Percentiles rank a stretch among this genome's conserved stretches.
These are phyloP conservation scores for Scutellaria barbata DNA, from an alignment of 257 asterid species.

Conservation along the genomic window DNA sequence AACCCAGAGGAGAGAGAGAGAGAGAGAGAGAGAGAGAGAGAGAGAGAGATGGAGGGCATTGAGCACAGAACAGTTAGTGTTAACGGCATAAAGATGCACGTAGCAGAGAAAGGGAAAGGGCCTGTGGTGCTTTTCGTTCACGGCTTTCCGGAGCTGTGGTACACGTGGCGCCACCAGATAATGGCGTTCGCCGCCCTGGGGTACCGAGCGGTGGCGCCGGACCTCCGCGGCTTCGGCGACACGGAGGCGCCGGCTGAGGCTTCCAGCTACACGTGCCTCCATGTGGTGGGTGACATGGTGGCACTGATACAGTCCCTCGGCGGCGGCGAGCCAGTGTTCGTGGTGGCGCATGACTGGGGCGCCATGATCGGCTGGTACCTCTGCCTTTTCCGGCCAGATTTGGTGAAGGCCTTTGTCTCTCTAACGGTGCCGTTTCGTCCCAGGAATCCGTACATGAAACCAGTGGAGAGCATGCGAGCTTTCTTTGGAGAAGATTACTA, in stretches of 20 bases:
- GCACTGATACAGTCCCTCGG: conserved; percentile 60
- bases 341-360: conserved; percentile 98
- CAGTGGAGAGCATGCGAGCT: conserved; percentile 59
- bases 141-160: conserved; percentile 94
- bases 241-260: conserved; percentile 58
- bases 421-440: conserved; percentile 80
- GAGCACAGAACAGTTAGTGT: conserved; percentile 57
- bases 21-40: not conserved
- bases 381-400: conserved; percentile 79
- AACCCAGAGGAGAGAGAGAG: not conserved
- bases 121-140: conserved; percentile 79
- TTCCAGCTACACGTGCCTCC: conserved; percentile 59
- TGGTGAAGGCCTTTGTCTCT: conserved; percentile 67
- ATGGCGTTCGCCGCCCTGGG: conserved; percentile 62
- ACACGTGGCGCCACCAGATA: conserved; percentile 92
- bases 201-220: conserved; percentile 88
- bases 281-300: conserved; percentile 78
- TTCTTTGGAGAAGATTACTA: conserved; percentile 81
- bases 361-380: conserved; percentile 77
- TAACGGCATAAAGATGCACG: conserved; percentile 84
- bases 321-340: conserved; percentile 48
- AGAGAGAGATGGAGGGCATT: conserved; percentile 57
- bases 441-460: conserved; percentile 68
- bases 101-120: conserved; percentile 77
- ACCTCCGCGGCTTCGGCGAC: conserved; percentile 86